These are phyloP conservation scores for Malus domestica DNA, from an alignment of 306 rosid species.

Conservation along the genomic window DNA sequence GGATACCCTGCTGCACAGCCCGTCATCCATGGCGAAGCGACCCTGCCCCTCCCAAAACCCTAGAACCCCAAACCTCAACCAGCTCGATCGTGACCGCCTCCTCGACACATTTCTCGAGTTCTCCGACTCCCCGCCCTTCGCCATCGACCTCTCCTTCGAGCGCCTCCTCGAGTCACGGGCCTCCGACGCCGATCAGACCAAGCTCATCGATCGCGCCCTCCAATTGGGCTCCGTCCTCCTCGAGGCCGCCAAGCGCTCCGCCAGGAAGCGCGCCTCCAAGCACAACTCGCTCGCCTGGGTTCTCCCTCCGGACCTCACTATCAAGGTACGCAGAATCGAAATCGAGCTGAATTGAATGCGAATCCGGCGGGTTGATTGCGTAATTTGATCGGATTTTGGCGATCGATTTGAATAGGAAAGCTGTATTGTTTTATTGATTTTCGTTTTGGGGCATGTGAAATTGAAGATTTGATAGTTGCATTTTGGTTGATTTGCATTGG, in stretches of 20 bases:
- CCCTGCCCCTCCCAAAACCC: constrained; percentile 88
- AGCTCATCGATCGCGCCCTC: constrained; percentile 81
- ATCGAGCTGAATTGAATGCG: not conserved
- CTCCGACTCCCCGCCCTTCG: constrained; percentile 40
- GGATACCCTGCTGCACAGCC: constrained; percentile 50
- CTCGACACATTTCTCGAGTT: constrained; percentile 53
- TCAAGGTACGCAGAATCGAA: constrained; percentile 41
- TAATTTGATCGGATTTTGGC: not conserved
- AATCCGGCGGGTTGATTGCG: not conserved
- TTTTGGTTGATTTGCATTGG: not conserved
- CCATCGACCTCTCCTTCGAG: constrained; percentile 74
- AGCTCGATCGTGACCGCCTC: constrained; percentile 29
- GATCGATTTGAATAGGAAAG: not conserved
- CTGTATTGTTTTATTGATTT: not conserved
- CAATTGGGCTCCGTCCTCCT: constrained; percentile 65
- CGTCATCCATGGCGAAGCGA: constrained; percentile 78
- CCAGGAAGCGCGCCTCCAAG: constrained; percentile 67
- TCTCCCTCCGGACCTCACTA: constrained; percentile 91
- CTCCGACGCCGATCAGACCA: constrained; percentile 52
- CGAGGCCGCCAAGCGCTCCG: constrained; percentile 69
- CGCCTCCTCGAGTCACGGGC: constrained; percentile 57
- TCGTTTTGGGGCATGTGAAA: not conserved
- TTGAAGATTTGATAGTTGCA: not conserved
- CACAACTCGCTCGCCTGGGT: constrained; percentile 80
- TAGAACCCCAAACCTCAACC: constrained; percentile 31